Base-by-base conservation (phyloP, 2,329 filamentous ascomycete genomes). In the Trichoderma lentiforme region DNA sequence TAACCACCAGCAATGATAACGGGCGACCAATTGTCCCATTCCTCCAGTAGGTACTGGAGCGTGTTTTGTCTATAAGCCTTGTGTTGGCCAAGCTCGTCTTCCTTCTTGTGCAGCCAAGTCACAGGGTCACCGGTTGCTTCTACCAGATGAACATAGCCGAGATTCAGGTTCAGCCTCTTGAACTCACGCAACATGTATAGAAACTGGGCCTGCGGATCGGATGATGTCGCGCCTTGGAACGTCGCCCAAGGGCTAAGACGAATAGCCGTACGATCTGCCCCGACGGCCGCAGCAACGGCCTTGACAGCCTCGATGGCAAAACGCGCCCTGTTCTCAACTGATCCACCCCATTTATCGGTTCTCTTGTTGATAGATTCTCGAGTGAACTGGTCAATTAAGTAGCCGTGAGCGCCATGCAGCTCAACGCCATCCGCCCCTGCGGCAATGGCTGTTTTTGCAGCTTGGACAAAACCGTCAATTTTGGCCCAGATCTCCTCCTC, bases 91-190 rank as follows among this genome's bases (percentile, higher is more conserved):
- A 60, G 57, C 18, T 60, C 57, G 28, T 34, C 57, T 34, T 60
- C 30, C n/a, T 60, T 60, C n/a, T 60, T 28, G 30, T 60, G 30
- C 57, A 60, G 57, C 61, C 61, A 64, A 28, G 61, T 64, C 5
- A 64, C 61, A n/a, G 61, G 61, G 21, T 64, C 61, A 24, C 34
- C 61, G 14, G 34, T 39, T 18, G 61, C 61, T 32, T 64, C 61
- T 43, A 64, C 61, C 21, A 64, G n/a, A n/a, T 64, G 75, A 18
- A 60, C 32, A 34, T 60, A 60, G 18, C 26, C 30, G n/a, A 60
- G 57, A 6, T 34, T 34, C 30, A 47, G n/a, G 18, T 47, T n/a
- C 1, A 47, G 18, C 3, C 43, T 1, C 43, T 21, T 47, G 9
- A 47, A 47, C 43, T 47, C 43, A 8, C 43, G 43, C 43, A 47